Evolutionary conservation across 2,329 filamentous ascomycete genomes (phyloP), one percentile per base, ranked within the genome.

Genomic region (Periconia digitata): DNA sequence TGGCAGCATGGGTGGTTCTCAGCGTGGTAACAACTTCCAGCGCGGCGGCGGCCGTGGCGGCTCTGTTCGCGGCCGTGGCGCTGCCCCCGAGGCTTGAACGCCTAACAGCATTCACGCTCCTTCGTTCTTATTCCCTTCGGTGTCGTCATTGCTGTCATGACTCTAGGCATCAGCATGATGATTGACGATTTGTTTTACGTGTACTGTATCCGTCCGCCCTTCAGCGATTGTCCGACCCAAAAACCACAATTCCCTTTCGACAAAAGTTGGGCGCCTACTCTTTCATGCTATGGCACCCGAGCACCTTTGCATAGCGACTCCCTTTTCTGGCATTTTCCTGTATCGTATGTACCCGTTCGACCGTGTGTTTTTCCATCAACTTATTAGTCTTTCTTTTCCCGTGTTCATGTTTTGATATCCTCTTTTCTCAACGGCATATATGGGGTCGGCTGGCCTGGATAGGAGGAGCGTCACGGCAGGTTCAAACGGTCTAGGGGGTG

Each of bases 11-110:
- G 60, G 61, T 22, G 72, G 81, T 53, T 79, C 82, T 68, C 78
- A 84, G 59, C 84, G 86, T 49, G 85, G 87, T 53, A 85, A 83
- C 67, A 92, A 87, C 74, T 77, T 80, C 49, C 82, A 85, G 46
- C 85, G 86, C 49, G 27, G 27, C 49, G 27, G 27, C n/a, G 84
- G 85, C 39, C 84, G 89, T 62, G 86, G 89, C 55, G 82, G 83
- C 47, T 59, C 64, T 17, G 50, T 60, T 48, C 83, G 87, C 58
- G 85, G 87, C 55, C 67, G 70, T 43, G 63, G 60, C 40, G 64
- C 62, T 41, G 57, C 69, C 15, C 66, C 66, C 46, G 67, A 70
- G 45, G 64, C 67, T 35, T 72, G 59, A 66, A 49, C 21, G 35
- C n/a, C 44, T 42, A 18, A 12, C 38, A 35, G 20, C 40, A 36